Conservation (phyloP, 495 filamentous ascomycete species). For the Aspergillus panamensis region DNA sequence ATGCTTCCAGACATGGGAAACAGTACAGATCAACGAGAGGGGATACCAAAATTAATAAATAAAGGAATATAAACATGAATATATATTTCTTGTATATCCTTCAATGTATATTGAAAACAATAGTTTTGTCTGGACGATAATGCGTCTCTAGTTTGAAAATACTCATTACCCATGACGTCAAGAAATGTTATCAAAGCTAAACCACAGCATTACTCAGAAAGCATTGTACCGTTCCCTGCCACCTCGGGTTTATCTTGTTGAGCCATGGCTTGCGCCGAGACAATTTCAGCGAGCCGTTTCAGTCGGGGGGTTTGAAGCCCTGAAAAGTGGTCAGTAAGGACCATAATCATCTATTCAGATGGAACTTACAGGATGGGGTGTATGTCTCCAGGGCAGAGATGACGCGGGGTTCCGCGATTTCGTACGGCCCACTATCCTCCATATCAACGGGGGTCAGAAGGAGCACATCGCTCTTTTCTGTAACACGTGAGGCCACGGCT, state of each 20-base stretch:
- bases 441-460: conserved; percentile 92
- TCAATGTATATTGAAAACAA: conserved; percentile 7
- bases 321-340: conserved; percentile 23
- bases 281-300: conserved; percentile 94
- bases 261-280: conserved; percentile 89
- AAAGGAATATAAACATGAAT: not conserved
- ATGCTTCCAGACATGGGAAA: no score
- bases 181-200: conserved; percentile 27
- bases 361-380: conserved; percentile 80
- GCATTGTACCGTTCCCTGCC: conserved; percentile 34
- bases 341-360: not conserved
- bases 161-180: conserved; percentile 34
- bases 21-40: no score
- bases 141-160: not conserved
- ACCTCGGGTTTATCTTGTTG: conserved; percentile 83
- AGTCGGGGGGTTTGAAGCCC: conserved; percentile 95
- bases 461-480: conserved; percentile 96
- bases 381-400: conserved; percentile 98
- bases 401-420: conserved; percentile 92
- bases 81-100: not conserved
- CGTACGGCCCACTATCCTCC: conserved; percentile 99
- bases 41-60: not conserved
- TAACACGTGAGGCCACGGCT: conserved; percentile 93
- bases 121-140: not conserved
- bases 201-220: conserved; percentile 35